phyloP scores from a whole-genome alignment of 2,329 filamentous ascomycete genomes.

The Nannizziopsis barbatae region DNA sequence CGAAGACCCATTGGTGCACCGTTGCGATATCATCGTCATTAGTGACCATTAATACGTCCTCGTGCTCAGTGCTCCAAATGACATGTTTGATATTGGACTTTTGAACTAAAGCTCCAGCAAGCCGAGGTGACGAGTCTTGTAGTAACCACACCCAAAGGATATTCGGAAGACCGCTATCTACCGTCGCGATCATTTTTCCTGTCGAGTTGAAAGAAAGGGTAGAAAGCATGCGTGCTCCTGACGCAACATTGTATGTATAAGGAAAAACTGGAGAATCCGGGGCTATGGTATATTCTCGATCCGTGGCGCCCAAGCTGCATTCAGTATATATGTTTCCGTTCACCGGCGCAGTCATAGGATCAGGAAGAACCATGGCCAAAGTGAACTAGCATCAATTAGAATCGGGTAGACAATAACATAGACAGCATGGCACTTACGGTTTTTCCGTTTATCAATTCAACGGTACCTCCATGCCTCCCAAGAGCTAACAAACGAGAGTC shows the following conservation, averaged over 20 bases:
- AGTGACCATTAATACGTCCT: conserved; percentile 31
- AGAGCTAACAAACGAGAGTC: conserved; percentile 39
- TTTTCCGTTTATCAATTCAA: conserved; percentile 38
- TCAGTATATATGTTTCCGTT: conserved; percentile 24
- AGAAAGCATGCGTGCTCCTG: conserved; percentile 28
- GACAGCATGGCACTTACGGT: conserved; percentile 26
- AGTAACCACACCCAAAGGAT: conserved; percentile 39
- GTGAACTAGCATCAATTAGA: conserved; percentile 11
- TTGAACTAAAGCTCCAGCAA: conserved; percentile 32
- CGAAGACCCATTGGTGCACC: conserved; percentile 21
- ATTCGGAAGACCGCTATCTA: conserved; percentile 32
- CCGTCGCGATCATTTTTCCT: conserved; percentile 29
- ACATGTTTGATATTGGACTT: conserved; percentile 33
- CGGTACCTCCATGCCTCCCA: conserved; percentile 41
- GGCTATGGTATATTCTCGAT: conserved; percentile 28
- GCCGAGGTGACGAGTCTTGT: conserved; percentile 17
- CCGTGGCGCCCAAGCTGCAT: conserved; percentile 26
- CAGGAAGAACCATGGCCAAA: conserved; percentile 26
- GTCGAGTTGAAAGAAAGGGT: conserved; percentile 32
- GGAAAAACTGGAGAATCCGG: conserved; percentile 29
- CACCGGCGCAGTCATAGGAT: conserved; percentile 27
- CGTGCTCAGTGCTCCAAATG: conserved; percentile 30
- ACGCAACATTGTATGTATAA: conserved; percentile 23
- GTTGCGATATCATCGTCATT: conserved; percentile 25
- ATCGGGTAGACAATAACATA: not conserved